Conservation (phyloP, 306 rosid genomes). For the Hippophae gyantsensis region DNA sequence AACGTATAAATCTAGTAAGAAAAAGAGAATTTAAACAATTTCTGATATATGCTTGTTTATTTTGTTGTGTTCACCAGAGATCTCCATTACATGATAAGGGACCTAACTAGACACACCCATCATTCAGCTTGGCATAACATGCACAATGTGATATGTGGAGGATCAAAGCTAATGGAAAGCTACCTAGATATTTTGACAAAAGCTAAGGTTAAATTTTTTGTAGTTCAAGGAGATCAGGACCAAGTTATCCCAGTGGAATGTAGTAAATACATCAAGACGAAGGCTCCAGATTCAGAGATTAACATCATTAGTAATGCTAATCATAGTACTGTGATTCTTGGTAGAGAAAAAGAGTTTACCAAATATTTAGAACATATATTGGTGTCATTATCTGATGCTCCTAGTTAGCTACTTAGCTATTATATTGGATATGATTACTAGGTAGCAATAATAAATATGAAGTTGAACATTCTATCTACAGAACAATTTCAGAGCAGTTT, state of each 20-base stretch:
- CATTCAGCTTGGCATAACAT: conserved; percentile 84
- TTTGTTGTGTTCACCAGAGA: conserved; percentile 24
- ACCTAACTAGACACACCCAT: conserved; percentile 71
- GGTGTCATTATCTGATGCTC: conserved; percentile 9
- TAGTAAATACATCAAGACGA: conserved; percentile 32
- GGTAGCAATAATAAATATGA: no score
- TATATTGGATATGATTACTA: no score
- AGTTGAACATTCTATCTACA: no score
- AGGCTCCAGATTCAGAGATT: conserved; percentile 44
- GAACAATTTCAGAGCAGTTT: no score
- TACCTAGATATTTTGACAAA: conserved; percentile 35
- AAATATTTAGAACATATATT: conserved; percentile 32
- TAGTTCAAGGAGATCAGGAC: conserved; percentile 61
- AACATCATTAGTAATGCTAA: conserved; percentile 41
- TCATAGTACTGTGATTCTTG: conserved; percentile 44
- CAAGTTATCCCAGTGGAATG: conserved; percentile 46
- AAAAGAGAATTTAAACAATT: background rate
- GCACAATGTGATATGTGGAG: conserved; percentile 87
- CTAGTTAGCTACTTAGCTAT: no score
- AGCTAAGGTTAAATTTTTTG: conserved; percentile 40
- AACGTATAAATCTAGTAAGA: background rate
- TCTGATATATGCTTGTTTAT: background rate
- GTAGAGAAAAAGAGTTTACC: conserved; percentile 52
- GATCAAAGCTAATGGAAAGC: conserved; percentile 40
- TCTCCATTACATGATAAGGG: conserved; percentile 35